A percentile compares a stretch with the other conserved stretches of the same genome.
Conservation (phyloP, 202 grass and related monocot genomes). For the Alloteropsis angusta region DNA sequence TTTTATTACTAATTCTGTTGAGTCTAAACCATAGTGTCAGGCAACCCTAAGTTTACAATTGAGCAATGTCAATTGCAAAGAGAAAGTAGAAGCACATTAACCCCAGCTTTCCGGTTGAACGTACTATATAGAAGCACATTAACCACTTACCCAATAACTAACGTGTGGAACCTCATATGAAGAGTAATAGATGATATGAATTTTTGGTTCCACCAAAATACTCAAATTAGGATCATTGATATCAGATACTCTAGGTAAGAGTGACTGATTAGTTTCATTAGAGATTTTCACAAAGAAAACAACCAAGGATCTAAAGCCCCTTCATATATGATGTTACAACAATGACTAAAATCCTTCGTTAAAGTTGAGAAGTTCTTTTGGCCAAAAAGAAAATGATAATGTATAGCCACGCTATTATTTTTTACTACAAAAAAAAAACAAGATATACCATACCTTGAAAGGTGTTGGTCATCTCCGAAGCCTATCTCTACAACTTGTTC, state of each 20-base stretch:
- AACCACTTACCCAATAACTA: too few relatives aligned
- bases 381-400: not conserved
- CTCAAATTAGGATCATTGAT: slow-evolving; percentile 55
- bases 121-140: too few relatives aligned
- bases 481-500: slow-evolving; percentile 63
- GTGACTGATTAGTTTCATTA: slow-evolving; percentile 44
- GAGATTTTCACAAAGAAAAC: slow-evolving; percentile 61
- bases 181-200: slow-evolving; percentile 58
- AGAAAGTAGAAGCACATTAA: too few relatives aligned
- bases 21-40: too few relatives aligned
- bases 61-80: too few relatives aligned
- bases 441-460: slow-evolving; percentile 66
- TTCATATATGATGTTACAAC: slow-evolving; percentile 60
- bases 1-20: too few relatives aligned
- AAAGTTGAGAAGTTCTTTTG: not conserved
- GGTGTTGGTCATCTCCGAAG: slow-evolving; percentile 82
- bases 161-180: slow-evolving; percentile 1
- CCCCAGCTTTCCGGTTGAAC: too few relatives aligned
- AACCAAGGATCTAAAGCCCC: slow-evolving; percentile 80
- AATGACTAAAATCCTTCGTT: not conserved
- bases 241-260: slow-evolving; percentile 70
- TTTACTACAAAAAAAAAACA: not conserved
- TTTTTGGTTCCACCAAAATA: slow-evolving; percentile 59
- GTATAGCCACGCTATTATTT: not conserved
- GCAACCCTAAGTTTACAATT: too few relatives aligned